Evolutionary conservation across 257 asterid genomes (phyloP).

Genomic region (Scutellaria galericulata): DNA sequence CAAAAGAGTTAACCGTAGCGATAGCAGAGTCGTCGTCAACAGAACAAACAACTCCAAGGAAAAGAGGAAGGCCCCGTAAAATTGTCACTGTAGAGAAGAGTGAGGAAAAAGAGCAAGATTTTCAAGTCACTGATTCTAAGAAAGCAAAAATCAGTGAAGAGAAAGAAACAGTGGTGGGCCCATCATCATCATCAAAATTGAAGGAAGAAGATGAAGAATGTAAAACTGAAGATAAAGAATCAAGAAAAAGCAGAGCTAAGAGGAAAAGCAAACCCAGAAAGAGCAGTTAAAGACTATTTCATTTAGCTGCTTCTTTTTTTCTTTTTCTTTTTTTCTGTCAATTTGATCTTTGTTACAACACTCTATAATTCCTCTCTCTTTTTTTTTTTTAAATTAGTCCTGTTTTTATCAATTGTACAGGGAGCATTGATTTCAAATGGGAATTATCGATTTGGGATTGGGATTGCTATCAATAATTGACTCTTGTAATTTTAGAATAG

Average conservation of each 20-base stretch:
- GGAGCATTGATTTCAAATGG: no score
- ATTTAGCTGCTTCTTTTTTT: no score
- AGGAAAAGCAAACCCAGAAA: conserved; percentile 78
- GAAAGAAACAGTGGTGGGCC: conserved; percentile 23
- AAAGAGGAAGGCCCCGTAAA: conserved; percentile 79
- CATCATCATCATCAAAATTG: conserved; percentile 2
- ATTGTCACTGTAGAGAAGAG: conserved; percentile 21
- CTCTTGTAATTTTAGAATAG: no score
- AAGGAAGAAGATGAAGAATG: conserved; percentile 42
- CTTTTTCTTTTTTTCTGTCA: neutral
- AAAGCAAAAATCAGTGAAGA: conserved; percentile 37
- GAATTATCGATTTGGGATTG: no score
- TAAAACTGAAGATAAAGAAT: conserved; percentile 22
- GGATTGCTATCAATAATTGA: no score
- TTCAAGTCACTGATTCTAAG: conserved; percentile 39
- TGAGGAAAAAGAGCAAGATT: conserved; percentile 33
- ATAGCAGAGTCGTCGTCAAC: conserved; percentile 57
- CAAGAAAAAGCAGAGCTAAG: conserved; percentile 62
- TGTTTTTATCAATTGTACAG: neutral
- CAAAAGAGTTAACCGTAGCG: conserved; percentile 55
- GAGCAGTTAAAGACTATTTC: conserved; percentile 46
- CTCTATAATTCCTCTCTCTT: neutral
- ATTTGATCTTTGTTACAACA: neutral
- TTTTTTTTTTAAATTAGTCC: no score
- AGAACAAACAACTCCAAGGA: conserved; percentile 45